Percentiles rank a stretch among this genome's conserved stretches.
Evolutionary conservation across 306 rosid species (phyloP).

Genomic region (Styphnolobium japonicum): DNA sequence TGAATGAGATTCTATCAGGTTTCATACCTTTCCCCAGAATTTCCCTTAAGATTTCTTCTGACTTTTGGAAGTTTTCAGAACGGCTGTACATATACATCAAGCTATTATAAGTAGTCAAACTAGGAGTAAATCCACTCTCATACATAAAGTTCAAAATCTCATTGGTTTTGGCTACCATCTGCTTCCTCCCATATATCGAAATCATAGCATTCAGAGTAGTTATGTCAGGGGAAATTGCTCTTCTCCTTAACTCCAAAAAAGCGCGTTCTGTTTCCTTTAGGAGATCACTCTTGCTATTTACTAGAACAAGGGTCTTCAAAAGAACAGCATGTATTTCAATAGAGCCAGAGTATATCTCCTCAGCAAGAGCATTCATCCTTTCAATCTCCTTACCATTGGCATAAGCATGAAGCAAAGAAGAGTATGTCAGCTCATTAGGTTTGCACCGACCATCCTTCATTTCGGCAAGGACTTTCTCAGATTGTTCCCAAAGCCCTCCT

Average conservation of each 20-base stretch:
- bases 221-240: slow-evolving; percentile 70
- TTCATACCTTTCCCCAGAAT: slow-evolving; percentile 69
- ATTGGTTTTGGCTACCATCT: slow-evolving; percentile 66
- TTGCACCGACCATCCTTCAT: slow-evolving; percentile 74
- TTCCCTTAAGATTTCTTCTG: slow-evolving; percentile 72
- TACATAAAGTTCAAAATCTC: slow-evolving; percentile 72
- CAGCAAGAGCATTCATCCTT: slow-evolving; percentile 65
- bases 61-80: slow-evolving; percentile 63
- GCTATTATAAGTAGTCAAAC: slow-evolving; percentile 87
- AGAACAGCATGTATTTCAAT: slow-evolving; percentile 69
- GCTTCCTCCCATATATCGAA: slow-evolving; percentile 84
- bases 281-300: slow-evolving; percentile 79
- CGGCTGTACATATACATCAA: slow-evolving; percentile 89
- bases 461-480: slow-evolving; percentile 80
- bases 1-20: slow-evolving; percentile 76
- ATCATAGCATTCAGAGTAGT: slow-evolving; percentile 85
- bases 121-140: slow-evolving; percentile 77
- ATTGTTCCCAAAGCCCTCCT: slow-evolving; percentile 89
- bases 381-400: slow-evolving; percentile 82
- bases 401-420: slow-evolving; percentile 90
- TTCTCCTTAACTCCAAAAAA: slow-evolving; percentile 59
- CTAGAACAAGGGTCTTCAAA: slow-evolving; percentile 87
- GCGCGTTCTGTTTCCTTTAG: slow-evolving; percentile 74
- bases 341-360: slow-evolving; percentile 65
- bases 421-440: slow-evolving; percentile 80